Conservation (phyloP, 192 early-diverging fungal genomes). For the Podila minutissima region DNA sequence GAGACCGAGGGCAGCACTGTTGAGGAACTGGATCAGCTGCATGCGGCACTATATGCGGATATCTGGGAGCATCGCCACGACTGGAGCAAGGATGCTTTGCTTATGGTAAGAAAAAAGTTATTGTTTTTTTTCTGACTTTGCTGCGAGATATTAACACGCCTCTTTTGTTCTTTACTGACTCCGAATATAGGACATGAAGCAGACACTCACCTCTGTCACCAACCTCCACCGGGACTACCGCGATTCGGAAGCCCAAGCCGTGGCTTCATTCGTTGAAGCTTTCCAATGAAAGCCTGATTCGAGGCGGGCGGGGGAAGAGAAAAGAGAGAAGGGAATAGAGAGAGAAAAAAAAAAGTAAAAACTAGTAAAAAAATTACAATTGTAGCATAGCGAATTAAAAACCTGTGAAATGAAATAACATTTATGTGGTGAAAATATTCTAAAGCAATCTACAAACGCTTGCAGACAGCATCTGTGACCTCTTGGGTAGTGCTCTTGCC, state of each 20-base stretch:
- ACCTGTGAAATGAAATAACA: background rate
- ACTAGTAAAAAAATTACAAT: too few relatives aligned
- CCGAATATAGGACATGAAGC: conserved; percentile 23
- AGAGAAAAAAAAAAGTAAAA: too few relatives aligned
- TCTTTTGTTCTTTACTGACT: background rate
- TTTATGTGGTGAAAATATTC: too few relatives aligned
- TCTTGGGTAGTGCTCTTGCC: conserved; percentile 84
- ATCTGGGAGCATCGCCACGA: conserved; percentile 41
- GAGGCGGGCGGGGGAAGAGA: too few relatives aligned
- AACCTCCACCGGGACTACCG: conserved; percentile 24
- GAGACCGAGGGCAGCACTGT: conserved; percentile 27
- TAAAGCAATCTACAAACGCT: conserved; percentile 58
- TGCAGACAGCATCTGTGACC: conserved; percentile 86
- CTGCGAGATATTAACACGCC: background rate
- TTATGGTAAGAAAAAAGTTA: conserved; percentile 6
- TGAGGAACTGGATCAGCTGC: conserved; percentile 45
- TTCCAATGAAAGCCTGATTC: too few relatives aligned
- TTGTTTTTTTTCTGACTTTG: background rate
- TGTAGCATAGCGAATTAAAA: background rate
- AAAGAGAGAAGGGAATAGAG: too few relatives aligned
- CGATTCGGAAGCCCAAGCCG: background rate
- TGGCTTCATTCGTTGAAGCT: too few relatives aligned
- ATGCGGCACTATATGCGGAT: conserved; percentile 29
- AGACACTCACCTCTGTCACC: conserved; percentile 16
- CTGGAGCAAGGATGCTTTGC: conserved; percentile 26